These are phyloP conservation scores for Candida ficus DNA, from an alignment of 805 yeast genomes.

Conservation along the genomic window DNA sequence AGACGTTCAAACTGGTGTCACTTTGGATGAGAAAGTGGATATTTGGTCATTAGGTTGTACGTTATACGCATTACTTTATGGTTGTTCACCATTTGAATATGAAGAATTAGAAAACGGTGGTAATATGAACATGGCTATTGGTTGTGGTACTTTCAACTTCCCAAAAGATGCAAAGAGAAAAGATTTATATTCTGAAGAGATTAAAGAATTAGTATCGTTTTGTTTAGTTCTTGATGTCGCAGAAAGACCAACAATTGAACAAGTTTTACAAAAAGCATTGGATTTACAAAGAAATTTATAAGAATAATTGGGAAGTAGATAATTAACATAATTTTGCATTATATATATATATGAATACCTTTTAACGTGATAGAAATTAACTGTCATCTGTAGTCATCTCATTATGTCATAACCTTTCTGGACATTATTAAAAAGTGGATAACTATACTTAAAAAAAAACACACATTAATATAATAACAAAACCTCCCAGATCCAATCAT, in stretches of 20 bases:
- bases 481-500: too few relatives aligned
- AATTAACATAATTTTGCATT: too few relatives aligned
- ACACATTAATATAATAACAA: background rate
- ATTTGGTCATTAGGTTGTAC: slow-evolving; percentile 92
- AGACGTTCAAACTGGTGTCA: slow-evolving; percentile 64
- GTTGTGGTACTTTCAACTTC: slow-evolving; percentile 39
- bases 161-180: slow-evolving; percentile 18
- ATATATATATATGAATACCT: too few relatives aligned
- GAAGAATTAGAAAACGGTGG: slow-evolving; percentile 81
- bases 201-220: slow-evolving; percentile 48
- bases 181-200: slow-evolving; percentile 42
- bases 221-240: slow-evolving; percentile 63
- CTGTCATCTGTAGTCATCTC: too few relatives aligned
- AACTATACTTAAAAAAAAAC: too few relatives aligned
- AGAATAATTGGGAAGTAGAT: background rate
- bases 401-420: too few relatives aligned
- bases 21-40: slow-evolving; percentile 70
- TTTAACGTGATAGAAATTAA: too few relatives aligned
- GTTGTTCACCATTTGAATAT: slow-evolving; percentile 81
- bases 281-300: slow-evolving; percentile 28
- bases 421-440: too few relatives aligned
- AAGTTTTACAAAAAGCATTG: slow-evolving; percentile 47
- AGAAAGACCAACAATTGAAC: slow-evolving; percentile 59
- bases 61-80: slow-evolving; percentile 70
- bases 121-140: slow-evolving; percentile 68